Evolutionary conservation across 2,329 filamentous ascomycete species (phyloP), one percentile per base, ranked within the genome.

Genomic region (Pseudonectria foliicola): DNA sequence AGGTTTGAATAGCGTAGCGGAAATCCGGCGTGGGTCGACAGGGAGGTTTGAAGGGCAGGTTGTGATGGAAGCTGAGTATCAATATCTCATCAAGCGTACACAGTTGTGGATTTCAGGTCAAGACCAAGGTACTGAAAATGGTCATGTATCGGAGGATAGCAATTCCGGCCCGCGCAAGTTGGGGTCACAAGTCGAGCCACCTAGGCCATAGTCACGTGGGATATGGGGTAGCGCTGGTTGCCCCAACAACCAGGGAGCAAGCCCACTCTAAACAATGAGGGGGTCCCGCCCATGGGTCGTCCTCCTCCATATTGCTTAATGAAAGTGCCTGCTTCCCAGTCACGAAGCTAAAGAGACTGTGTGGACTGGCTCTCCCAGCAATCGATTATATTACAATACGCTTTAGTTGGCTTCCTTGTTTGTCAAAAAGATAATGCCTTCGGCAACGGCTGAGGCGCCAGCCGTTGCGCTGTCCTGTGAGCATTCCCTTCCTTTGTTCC

Each of bases 381-480:
- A 31, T 24, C 14, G 32, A 27, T 10, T 14, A 36, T 23, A 35
- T 10, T 21, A 28, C 27, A 30, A 31, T 18, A 31, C 34, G n/a
- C 21, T 26, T 27, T 21, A 28, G 24, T 23, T 35, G 43, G 29
- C 18, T 12, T 23, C 15, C 29, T 21, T 21, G 18, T 21, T 33
- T 27, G 30, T 26, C 35, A 27, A 41, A 41, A 54, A 50, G 55
- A 60, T 37, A 52, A 82, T 82, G 77, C 75, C 75, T 60, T 73
- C 71, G 48, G 70, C 71, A 42, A 68, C 71, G 50, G 65, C 72
- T 51, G 80, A 82, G 48, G 65, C 67, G 50, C 80, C 80, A 49
- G 72, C 75, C 34, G 79, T 84, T 52, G 68, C 77, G 49, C 66
- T 84, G 55, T 85, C 80, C 30, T 85, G 79, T 83, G 67, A 54